Conservation (phyloP, 192 early-diverging fungal genomes). For the Anaeromyces robustus region DNA sequence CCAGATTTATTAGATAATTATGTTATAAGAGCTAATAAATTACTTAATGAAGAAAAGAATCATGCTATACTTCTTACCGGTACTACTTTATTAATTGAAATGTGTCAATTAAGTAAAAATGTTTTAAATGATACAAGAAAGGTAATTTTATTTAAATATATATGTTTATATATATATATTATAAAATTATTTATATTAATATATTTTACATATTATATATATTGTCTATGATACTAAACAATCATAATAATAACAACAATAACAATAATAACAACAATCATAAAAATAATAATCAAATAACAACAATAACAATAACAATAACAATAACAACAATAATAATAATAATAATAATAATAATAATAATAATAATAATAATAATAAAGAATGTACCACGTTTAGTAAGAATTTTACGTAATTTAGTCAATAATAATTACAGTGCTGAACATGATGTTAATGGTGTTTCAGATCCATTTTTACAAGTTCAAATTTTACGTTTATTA, state of each 20-base stretch:
- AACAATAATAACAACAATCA: no score
- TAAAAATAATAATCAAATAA: neutral
- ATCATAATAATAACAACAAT: no score
- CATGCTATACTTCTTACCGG: conserved; percentile 90
- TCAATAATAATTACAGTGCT: conserved; percentile 68
- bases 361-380: neutral
- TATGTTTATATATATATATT: neutral
- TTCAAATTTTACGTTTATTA: conserved; percentile 79
- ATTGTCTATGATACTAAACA: no score
- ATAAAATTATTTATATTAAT: no score
- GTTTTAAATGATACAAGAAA: conserved; percentile 55
- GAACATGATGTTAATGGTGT: conserved; percentile 96
- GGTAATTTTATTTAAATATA: conserved; percentile 10
- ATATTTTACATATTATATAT: no score
- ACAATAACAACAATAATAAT: no score
- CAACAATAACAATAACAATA: no score
- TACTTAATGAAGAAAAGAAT: conserved; percentile 77
- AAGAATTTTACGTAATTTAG: conserved; percentile 74
- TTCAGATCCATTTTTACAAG: conserved; percentile 92
- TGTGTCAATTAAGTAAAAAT: conserved; percentile 58
- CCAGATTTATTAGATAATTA: conserved; percentile 87
- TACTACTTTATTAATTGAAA: conserved; percentile 72
- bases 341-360: no score
- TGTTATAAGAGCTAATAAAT: conserved; percentile 44
- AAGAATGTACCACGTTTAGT: conserved; percentile 67